phyloP scores from a whole-genome alignment of 2,329 filamentous ascomycete species.

The Colletotrichum phormii region DNA sequence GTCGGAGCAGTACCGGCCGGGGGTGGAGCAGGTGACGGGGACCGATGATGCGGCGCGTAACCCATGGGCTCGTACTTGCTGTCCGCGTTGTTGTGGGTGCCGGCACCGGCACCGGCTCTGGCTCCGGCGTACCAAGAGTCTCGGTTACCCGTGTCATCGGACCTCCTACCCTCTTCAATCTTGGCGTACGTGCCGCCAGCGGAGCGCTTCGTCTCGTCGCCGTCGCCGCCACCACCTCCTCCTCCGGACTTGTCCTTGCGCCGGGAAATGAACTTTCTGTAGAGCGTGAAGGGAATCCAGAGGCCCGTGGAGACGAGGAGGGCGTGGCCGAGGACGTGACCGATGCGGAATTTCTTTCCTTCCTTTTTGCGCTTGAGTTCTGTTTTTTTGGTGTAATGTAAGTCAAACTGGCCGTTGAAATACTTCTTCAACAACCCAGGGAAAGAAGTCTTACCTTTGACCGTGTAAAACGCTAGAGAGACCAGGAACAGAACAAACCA shows the following conservation, averaged over 20 bases:
- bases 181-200: constrained; percentile 30
- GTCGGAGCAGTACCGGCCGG: neutral
- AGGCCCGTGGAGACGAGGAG: constrained; percentile 36
- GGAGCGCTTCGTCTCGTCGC: neutral
- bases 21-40: neutral
- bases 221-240: neutral
- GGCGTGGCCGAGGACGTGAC: constrained; percentile 29
- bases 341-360: constrained; percentile 34
- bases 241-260: constrained; percentile 2
- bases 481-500: constrained; percentile 29
- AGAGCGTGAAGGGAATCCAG: constrained; percentile 39
- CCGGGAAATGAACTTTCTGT: constrained; percentile 40
- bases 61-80: constrained; percentile 31
- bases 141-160: neutral
- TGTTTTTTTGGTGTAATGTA: neutral
- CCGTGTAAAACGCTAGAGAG: constrained; percentile 7
- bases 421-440: neutral
- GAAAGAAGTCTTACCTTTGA: constrained; percentile 1
- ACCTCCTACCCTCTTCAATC: constrained; percentile 34
- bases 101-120: neutral
- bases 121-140: constrained; percentile 31
- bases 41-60: neutral
- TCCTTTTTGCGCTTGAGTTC: constrained; percentile 34
- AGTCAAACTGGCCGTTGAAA: neutral
- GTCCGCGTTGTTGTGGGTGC: neutral